These are phyloP conservation scores for Sapria himalayana DNA, from an alignment of 345 rosid genomes.

Conservation along the genomic window DNA sequence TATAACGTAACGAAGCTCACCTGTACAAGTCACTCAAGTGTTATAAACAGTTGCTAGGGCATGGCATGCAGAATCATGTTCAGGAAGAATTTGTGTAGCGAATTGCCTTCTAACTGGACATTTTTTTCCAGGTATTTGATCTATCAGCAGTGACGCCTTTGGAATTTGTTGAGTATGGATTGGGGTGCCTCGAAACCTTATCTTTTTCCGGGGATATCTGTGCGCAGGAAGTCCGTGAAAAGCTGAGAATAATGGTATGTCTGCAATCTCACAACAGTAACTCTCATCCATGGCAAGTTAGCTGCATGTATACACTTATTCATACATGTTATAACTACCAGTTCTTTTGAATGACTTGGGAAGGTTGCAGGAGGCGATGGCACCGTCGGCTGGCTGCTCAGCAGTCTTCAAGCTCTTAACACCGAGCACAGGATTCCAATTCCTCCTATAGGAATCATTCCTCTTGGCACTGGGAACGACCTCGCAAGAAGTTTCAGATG, in stretches of 20 bases:
- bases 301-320: not conserved
- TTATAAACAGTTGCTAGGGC: too few relatives aligned
- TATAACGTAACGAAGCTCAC: too few relatives aligned
- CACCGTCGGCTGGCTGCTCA: conserved; percentile 91
- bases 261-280: not conserved
- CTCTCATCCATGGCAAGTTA: not conserved
- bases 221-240: conserved; percentile 69
- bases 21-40: too few relatives aligned
- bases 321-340: not conserved
- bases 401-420: conserved; percentile 55
- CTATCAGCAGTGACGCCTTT: conserved; percentile 55
- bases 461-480: conserved; percentile 94
- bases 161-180: conserved; percentile 60
- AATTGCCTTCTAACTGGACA: too few relatives aligned
- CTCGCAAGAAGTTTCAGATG: conserved; percentile 87
- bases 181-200: conserved; percentile 62
- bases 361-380: conserved; percentile 99
- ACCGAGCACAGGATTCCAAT: conserved; percentile 31
- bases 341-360: conserved; percentile 10
- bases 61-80: too few relatives aligned
- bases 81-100: too few relatives aligned
- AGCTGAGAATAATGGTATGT: conserved; percentile 67
- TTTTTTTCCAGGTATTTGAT: conserved; percentile 83
- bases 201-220: conserved; percentile 46
- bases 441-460: conserved; percentile 81